phyloP scores from a whole-genome alignment of 306 rosid species.

The Acmispon strigosus region DNA sequence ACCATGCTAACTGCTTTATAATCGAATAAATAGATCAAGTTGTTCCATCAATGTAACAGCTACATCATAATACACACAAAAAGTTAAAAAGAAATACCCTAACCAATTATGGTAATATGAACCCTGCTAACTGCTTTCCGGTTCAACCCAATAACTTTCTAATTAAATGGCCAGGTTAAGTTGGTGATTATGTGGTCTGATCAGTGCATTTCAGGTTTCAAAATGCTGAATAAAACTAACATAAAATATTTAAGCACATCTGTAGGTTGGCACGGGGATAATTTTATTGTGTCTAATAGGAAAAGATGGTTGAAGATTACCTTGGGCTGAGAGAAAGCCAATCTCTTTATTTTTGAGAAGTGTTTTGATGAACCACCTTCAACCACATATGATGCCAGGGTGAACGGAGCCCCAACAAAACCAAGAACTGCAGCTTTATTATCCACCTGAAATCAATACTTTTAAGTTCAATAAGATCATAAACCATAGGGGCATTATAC shows the following conservation, averaged over 20 bases:
- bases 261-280: neutral
- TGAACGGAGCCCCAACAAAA: slow-evolving; percentile 97
- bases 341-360: slow-evolving; percentile 81
- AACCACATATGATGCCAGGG: slow-evolving; percentile 93
- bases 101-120: neutral
- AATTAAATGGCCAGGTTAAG: neutral
- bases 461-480: slow-evolving; percentile 6
- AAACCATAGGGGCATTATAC: neutral
- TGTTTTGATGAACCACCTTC: slow-evolving; percentile 98
- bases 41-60: neutral
- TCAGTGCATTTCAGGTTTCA: neutral
- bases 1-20: neutral
- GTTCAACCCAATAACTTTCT: neutral
- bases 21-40: neutral
- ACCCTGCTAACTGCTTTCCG: neutral
- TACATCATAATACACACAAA: neutral
- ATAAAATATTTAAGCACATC: neutral
- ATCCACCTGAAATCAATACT: slow-evolving; percentile 57
- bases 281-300: neutral
- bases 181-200: too few relatives aligned
- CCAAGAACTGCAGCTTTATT: slow-evolving; percentile 89
- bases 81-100: neutral
- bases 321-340: slow-evolving; percentile 80
- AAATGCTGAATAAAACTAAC: neutral
- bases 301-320: slow-evolving; percentile 23